Conservation (phyloP, 495 filamentous ascomycete genomes). For the Podospora anserina region DNA sequence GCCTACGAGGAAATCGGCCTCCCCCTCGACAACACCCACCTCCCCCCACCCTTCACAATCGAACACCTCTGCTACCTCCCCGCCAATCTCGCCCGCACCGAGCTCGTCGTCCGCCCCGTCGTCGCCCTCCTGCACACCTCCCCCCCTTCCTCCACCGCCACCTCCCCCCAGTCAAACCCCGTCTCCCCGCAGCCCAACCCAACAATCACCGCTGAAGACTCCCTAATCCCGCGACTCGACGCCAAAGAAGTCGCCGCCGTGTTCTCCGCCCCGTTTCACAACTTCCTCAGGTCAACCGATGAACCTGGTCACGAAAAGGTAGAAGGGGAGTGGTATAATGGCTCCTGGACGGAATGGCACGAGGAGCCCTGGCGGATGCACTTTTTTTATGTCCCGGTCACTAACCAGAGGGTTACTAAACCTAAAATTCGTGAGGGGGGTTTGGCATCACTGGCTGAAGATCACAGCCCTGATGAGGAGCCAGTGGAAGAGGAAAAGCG, state of each 20-base stretch:
- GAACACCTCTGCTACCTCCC: conserved; percentile 85
- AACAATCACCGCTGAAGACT: conserved; percentile 54
- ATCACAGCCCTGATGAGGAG: conserved; percentile 19
- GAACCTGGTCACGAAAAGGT: conserved; percentile 40
- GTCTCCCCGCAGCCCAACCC: conserved; percentile 17
- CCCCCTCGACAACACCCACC: conserved; percentile 57
- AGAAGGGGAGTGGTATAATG: conserved; percentile 64
- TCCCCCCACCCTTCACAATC: conserved; percentile 69
- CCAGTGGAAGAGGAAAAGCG: conserved; percentile 49
- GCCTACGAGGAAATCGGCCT: conserved; percentile 89
- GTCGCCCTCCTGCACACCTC: conserved; percentile 74
- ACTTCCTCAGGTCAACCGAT: conserved; percentile 59
- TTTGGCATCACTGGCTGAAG: conserved; percentile 31
- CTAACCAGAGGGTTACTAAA: conserved; percentile 57
- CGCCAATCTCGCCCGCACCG: conserved; percentile 72
- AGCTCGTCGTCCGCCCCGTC: conserved; percentile 79
- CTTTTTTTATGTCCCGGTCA: conserved; percentile 80
- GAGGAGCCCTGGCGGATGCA: conserved; percentile 70
- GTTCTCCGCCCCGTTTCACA: conserved; percentile 76
- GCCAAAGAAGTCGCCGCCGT: conserved; percentile 87
- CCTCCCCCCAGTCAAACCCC: conserved; percentile 64
- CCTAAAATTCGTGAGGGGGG: conserved; percentile 41
- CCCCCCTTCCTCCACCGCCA: conserved; percentile 54
- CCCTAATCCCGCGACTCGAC: conserved; percentile 73
- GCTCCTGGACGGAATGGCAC: conserved; percentile 64